Evolutionary conservation across 2,329 filamentous ascomycete species (phyloP), one percentile per base, ranked within the genome.

Genomic region (Colletotrichum sansevieriae): DNA sequence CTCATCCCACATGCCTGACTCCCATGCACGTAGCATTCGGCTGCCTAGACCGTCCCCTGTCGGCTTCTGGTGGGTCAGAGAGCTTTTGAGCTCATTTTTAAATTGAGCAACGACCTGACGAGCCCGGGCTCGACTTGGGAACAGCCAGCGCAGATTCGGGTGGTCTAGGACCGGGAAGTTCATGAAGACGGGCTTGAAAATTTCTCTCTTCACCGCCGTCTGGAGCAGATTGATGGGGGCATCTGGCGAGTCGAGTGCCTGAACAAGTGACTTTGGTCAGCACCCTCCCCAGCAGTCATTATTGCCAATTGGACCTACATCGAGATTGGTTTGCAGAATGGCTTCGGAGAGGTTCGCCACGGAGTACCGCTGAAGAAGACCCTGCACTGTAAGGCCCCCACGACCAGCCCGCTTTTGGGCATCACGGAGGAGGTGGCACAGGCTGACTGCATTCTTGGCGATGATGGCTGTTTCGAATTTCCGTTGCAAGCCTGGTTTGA

Each of bases 401-500:
- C 56, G 39, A 4, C 44, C 55, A 3, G 47, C 65, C 61, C 72
- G 73, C 35, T 74, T 71, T 41, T 76, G 74, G 5, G 73, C 70
- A 44, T 75, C 72, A 15, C 75, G n/a, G n/a, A 80, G 73, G 63
- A 80, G 74, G 13, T 69, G 46, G 25, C 73, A 69, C 39, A 79
- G 68, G 11, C 43, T 71, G 46, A 65, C 63, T 9, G 73, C 73
- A 63, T 77, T 79, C 63, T 51, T 70, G 22, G 70, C 57, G 37
- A 78, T 69, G 6, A 72, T 65, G 46, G 46, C 65, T 18, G 61
- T 68, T 43, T 77, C 75, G 22, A 76, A 70, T 18, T 44, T 65
- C 7, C 70, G 61, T 20, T 81, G 79, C 37, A 82, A 58, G 0
- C 76, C 79, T 0, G 78, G 77, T 58, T 81, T 80, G 72, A 80